Evolutionary conservation across 1,139 yeast genomes (phyloP), one percentile per base, ranked within the genome.

Genomic region (Scheffersomyces titani): DNA sequence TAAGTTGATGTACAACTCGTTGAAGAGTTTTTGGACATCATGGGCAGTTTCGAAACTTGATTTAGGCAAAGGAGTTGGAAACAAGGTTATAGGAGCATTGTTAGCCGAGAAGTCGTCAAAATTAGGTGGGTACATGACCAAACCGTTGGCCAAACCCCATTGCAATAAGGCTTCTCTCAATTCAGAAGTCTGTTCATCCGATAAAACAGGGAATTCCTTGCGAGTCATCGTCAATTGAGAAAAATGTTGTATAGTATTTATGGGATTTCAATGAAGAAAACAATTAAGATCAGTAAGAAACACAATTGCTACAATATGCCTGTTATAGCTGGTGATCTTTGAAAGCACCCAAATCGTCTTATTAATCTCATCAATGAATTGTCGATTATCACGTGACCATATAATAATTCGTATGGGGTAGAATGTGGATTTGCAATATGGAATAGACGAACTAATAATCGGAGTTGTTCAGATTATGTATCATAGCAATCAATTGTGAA

Each of bases 11-110:
- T 96, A 94, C 52, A 94, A 75, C 65, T 85, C 83, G 68, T 93
- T 92, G 77, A 87, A 94, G 16, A 75, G 68, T 52, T 77, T 73
- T 68, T 92, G 97, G n/a, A 92, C 88, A 6, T 72, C 74, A 44
- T 84, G 67, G 1, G 97, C 97, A 58, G 81, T 79, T 19, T 84
- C 77, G 68, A 91, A 93, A 53, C 90, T 86, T 2, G 68, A 55
- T 59, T 75, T 80, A 2, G 97, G 93, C 62, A 93, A 87, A 11
- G 97, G 97, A 0, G 98, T 90, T 3, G 99, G 99, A 66, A 82
- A 92, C 49, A 93, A 68, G 1, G 99, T 93, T 13, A 92, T 86
- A 24, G 99, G 98, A 3, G 97, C 97, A 58, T 83, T 83, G 52
- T 80, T 80, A 19, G 90, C 88, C 67, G 74, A 77, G 60, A 68